A percentile compares a stretch with the other conserved stretches of the same genome.
phyloP scores from a whole-genome alignment of 2,329 filamentous ascomycete species.

The Sporothrix euskadiensis region DNA sequence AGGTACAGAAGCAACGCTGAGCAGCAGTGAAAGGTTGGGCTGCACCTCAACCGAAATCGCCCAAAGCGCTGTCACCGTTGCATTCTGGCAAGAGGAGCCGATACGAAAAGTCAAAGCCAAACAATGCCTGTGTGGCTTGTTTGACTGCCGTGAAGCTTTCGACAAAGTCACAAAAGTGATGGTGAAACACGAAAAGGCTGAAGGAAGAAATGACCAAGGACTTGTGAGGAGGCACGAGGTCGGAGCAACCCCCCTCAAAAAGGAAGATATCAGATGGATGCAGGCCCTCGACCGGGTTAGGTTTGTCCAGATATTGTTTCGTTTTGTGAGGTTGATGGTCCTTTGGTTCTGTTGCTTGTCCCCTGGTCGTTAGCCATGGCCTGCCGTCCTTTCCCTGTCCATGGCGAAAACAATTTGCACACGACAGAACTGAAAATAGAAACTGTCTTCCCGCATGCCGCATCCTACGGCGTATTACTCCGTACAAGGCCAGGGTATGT shows the following conservation, averaged over 20 bases:
- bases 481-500: slow-evolving; percentile 8
- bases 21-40: neutral
- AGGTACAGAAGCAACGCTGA: neutral
- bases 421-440: slow-evolving; percentile 17
- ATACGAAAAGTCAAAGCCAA: slow-evolving; percentile 2
- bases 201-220: neutral
- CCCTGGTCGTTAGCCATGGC: neutral
- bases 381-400: neutral
- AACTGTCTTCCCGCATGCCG: neutral
- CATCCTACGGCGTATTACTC: neutral
- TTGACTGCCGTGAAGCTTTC: neutral
- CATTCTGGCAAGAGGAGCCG: slow-evolving; percentile 16
- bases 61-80: slow-evolving; percentile 10
- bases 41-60: neutral
- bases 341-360: neutral
- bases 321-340: neutral
- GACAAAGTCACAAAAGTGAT: too few relatives aligned
- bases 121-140: neutral
- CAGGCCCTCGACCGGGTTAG: neutral
- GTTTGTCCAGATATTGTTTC: slow-evolving; percentile 11
- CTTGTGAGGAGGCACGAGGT: neutral
- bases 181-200: neutral
- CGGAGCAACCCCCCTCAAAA: neutral
- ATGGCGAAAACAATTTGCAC: neutral
- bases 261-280: neutral